Evolutionary conservation across 83 land plant genomes (phyloP).

Genomic region (Picea abies): DNA sequence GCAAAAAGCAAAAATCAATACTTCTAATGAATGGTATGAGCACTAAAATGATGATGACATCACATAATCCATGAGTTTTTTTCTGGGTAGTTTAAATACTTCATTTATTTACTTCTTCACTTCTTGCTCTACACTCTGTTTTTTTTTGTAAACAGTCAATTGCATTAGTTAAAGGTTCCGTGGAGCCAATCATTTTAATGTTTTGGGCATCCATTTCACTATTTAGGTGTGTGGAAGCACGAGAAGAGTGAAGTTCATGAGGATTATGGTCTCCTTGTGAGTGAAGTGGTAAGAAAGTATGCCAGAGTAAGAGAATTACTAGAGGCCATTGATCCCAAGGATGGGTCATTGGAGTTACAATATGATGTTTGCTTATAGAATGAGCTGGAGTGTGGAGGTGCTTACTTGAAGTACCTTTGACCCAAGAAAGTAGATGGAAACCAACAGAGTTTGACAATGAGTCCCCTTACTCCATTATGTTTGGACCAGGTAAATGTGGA

Average conservation of each 20-base stretch:
- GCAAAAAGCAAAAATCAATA: background rate
- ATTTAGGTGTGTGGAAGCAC: slow-evolving; percentile 66
- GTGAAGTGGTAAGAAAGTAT: no score
- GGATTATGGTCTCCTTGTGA: no score
- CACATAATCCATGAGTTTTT: background rate
- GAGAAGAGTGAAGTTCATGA: no score
- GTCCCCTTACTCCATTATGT: no score
- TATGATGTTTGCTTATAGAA: slow-evolving; percentile 73
- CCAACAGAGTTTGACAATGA: slow-evolving; percentile 13
- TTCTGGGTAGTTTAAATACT: background rate
- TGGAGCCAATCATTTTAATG: no score
- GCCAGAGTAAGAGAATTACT: no score
- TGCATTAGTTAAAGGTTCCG: no score
- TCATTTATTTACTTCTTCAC: background rate
- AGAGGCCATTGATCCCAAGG: no score
- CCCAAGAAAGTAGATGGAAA: slow-evolving; percentile 77
- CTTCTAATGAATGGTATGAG: background rate
- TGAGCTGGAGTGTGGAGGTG: slow-evolving; percentile 91
- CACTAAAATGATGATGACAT: background rate
- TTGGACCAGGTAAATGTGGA: slow-evolving; percentile 92
- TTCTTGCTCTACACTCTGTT: background rate
- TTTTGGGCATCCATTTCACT: background rate
- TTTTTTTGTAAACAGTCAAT: background rate
- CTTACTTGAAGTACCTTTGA: slow-evolving; percentile 71
- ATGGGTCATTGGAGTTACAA: slow-evolving; percentile 45